Evolutionary conservation across 805 yeast genomes (phyloP).

Genomic region (Torulaspora quercuum): DNA sequence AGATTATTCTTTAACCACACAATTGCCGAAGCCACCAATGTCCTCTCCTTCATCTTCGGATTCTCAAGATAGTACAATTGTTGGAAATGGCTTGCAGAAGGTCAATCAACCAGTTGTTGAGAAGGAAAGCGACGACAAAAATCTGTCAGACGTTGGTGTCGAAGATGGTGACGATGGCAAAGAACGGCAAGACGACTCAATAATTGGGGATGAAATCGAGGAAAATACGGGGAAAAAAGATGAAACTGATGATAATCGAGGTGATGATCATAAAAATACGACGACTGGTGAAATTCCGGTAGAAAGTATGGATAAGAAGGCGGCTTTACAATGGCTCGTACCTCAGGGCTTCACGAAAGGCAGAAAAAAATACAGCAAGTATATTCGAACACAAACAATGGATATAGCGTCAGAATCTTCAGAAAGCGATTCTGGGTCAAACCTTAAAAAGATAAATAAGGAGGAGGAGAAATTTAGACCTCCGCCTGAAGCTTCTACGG

Average conservation of each 20-base stretch:
- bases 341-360: constrained; percentile 27
- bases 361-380: constrained; percentile 22
- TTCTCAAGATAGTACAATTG: too few relatives aligned
- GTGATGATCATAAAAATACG: not conserved
- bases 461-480: constrained; percentile 35
- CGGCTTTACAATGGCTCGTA: constrained; percentile 29
- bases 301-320: constrained; percentile 27
- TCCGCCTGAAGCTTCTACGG: constrained; percentile 70
- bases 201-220: not conserved
- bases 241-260: constrained; percentile 2
- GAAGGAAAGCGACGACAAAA: constrained; percentile 14
- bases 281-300: constrained; percentile 29
- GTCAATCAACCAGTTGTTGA: constrained; percentile 9
- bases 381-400: constrained; percentile 27
- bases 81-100: too few relatives aligned
- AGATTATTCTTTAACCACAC: not conserved
- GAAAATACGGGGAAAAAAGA: constrained; percentile 9
- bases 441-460: constrained; percentile 5
- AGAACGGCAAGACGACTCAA: too few relatives aligned
- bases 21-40: constrained; percentile 5
- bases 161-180: not conserved
- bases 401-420: constrained; percentile 12
- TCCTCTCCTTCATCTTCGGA: constrained; percentile 6
- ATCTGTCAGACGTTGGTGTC: too few relatives aligned
- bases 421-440: constrained; percentile 15